Evolutionary conservation across 148 eudicot species (phyloP).

Genomic region (Linanthus parryae): DNA sequence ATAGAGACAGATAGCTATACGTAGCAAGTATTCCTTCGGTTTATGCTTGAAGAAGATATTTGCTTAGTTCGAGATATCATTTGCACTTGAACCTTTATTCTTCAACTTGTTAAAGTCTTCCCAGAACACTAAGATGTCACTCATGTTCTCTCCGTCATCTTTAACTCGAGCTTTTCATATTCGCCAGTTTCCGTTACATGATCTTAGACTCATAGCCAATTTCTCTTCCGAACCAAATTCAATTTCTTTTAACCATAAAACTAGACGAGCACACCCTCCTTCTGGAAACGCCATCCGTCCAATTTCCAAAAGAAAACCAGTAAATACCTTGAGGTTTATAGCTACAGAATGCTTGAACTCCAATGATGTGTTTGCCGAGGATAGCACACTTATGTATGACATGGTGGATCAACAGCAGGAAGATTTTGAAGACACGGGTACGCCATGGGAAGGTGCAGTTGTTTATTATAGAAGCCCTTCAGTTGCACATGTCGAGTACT

Average conservation of each 20-base stretch:
- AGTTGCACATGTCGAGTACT: constrained; percentile 57
- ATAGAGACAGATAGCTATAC: too few species aligned
- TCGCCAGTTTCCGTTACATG: too few species aligned
- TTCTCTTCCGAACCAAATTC: constrained; percentile 8
- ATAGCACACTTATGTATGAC: constrained; percentile 9
- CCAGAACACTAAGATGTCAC: too few species aligned
- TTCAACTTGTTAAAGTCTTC: too few species aligned
- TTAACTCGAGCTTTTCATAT: constrained; percentile 9
- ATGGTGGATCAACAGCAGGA: constrained; percentile 16
- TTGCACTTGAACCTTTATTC: too few species aligned
- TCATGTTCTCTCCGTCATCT: constrained; percentile 18
- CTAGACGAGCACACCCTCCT: constrained; percentile 2
- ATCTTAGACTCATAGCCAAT: constrained; percentile 1
- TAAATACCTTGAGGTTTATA: constrained; percentile 5
- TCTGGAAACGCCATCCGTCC: not conserved
- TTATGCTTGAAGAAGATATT: too few species aligned
- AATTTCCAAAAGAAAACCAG: constrained; percentile 11
- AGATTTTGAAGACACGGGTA: constrained; percentile 30
- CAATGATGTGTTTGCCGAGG: constrained; percentile 12
- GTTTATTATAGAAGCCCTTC: constrained; percentile 69
- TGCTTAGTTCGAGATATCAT: too few species aligned
- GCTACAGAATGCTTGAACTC: constrained; percentile 18
- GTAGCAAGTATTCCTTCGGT: too few species aligned
- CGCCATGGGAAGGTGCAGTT: constrained; percentile 91
- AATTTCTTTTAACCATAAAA: not conserved